These are phyloP conservation scores for Cucurbita maxima DNA, from an alignment of 306 rosid genomes.

Conservation along the genomic window DNA sequence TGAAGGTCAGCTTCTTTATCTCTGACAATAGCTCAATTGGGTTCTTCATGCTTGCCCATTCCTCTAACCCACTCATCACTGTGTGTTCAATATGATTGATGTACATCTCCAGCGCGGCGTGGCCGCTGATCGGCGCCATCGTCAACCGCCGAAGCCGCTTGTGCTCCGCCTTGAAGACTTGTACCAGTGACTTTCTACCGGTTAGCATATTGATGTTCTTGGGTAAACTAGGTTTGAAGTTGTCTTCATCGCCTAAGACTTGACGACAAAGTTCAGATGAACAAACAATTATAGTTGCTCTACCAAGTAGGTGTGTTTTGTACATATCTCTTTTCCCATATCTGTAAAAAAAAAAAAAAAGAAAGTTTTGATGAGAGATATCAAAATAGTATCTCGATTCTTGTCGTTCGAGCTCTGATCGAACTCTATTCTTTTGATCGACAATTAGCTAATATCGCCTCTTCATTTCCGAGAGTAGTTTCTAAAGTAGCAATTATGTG, in stretches of 20 bases:
- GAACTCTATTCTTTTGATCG: too few species aligned
- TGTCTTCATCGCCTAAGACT: background rate
- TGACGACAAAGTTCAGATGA: background rate
- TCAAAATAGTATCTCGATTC: too few species aligned
- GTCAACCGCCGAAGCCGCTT: slow-evolving; percentile 3
- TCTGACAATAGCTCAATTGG: slow-evolving; percentile 10
- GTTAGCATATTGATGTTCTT: background rate
- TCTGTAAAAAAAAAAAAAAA: background rate
- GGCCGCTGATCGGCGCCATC: background rate
- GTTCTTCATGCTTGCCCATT: slow-evolving; percentile 8
- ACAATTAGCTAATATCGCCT: too few species aligned
- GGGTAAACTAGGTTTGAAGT: background rate
- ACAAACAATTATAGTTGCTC: slow-evolving; percentile 1
- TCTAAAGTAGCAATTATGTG: too few species aligned
- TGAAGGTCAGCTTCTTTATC: background rate
- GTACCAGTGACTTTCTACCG: background rate
- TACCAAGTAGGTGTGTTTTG: slow-evolving; percentile 14
- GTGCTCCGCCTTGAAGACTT: background rate
- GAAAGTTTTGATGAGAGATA: too few species aligned
- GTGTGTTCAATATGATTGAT: background rate
- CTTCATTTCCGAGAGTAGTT: too few species aligned
- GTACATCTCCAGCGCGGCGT: background rate
- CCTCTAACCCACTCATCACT: slow-evolving; percentile 3
- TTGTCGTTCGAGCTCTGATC: too few species aligned
- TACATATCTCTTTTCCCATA: slow-evolving; percentile 11